These are phyloP conservation scores for Aplosporella prunicola DNA, from an alignment of 2,329 filamentous ascomycete species.

Conservation along the genomic window DNA sequence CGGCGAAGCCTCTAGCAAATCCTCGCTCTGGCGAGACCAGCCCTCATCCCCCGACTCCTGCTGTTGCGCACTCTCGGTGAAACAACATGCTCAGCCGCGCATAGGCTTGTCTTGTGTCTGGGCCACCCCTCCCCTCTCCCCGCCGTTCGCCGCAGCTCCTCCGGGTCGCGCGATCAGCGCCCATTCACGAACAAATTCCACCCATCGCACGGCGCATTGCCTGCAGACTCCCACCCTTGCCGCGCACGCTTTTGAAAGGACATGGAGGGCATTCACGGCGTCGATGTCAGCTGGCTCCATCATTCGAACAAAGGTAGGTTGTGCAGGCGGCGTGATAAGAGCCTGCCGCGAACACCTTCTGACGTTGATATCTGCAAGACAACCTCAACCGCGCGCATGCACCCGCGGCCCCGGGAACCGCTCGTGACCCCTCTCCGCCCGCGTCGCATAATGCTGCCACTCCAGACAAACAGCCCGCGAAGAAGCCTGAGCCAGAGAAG, in stretches of 20 bases:
- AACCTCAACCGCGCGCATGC: conserved; percentile 5
- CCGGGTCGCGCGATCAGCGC: conserved; percentile 2
- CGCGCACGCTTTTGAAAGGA: not conserved
- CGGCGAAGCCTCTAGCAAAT: conserved; percentile 4
- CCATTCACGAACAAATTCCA: not conserved
- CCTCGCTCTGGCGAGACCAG: not conserved
- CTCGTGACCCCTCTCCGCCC: not conserved
- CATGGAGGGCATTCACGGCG: conserved; percentile 73
- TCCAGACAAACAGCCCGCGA: not conserved
- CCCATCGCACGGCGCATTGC: conserved; percentile 1
- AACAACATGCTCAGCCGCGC: conserved; percentile 1
- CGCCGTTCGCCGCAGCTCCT: conserved; percentile 1
- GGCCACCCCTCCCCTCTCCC: not conserved
- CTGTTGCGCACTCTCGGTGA: conserved; percentile 1
- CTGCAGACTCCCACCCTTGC: not conserved
- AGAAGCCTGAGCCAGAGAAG: not conserved
- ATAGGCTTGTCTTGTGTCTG: not conserved
- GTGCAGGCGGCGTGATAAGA: not conserved
- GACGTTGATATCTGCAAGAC: not conserved
- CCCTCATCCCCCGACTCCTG: not conserved
- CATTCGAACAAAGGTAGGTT: conserved; percentile 68
- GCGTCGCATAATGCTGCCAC: not conserved
- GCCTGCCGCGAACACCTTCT: not conserved
- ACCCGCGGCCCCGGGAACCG: not conserved
- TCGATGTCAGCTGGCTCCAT: conserved; percentile 89